phyloP scores from a whole-genome alignment of 2,329 filamentous ascomycete genomes.

The Aspergillus udagawae region DNA sequence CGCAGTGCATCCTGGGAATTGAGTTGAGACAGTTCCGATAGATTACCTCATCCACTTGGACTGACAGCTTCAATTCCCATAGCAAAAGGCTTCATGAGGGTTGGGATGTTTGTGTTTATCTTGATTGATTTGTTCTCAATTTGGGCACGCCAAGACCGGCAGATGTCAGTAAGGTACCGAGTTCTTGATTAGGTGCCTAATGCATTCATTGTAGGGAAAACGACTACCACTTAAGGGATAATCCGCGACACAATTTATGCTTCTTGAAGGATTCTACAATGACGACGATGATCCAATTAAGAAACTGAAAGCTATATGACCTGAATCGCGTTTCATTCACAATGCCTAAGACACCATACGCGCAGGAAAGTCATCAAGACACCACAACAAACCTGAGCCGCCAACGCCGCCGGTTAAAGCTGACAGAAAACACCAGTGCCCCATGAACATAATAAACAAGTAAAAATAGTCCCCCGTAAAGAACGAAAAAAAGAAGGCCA shows the following conservation, averaged over 20 bases:
- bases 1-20: not conserved
- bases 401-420: conserved; percentile 16
- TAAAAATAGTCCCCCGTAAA: conserved; percentile 9
- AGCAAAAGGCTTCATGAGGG: conserved; percentile 7
- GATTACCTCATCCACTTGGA: not conserved
- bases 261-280: not conserved
- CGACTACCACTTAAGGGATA: not conserved
- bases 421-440: conserved; percentile 8
- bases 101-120: conserved; percentile 20
- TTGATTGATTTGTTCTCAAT: conserved; percentile 21
- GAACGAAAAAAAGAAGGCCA: conserved; percentile 3
- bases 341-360: conserved; percentile 4
- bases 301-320: not conserved
- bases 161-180: not conserved
- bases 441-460: conserved; percentile 15
- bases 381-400: conserved; percentile 9
- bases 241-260: too few species aligned
- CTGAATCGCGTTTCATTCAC: not conserved
- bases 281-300: not conserved
- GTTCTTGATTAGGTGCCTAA: not conserved
- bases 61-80: not conserved
- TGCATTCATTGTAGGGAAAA: not conserved
- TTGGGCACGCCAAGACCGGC: conserved; percentile 13
- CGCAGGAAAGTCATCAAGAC: not conserved
- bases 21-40: not conserved